Conservation (phyloP, 1,284 basidiomycete species). For the Amylostereum areolatum region DNA sequence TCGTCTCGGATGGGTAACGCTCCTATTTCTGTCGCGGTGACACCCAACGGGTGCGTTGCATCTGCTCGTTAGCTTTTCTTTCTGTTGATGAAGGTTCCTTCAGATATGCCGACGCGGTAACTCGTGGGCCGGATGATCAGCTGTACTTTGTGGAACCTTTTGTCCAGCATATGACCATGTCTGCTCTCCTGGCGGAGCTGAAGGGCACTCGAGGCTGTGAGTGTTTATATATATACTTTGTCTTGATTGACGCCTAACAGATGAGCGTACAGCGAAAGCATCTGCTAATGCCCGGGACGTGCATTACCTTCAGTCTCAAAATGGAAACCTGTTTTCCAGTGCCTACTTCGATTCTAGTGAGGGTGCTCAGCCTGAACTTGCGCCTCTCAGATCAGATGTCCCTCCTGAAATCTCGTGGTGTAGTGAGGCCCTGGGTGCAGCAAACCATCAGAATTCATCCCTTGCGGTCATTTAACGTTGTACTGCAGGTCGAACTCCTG, state of each 20-base stretch:
- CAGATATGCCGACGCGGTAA: conserved; percentile 78
- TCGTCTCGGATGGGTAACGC: conserved; percentile 44
- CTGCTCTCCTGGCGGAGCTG: conserved; percentile 42
- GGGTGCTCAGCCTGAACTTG: conserved; percentile 51
- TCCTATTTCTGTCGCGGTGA: conserved; percentile 70
- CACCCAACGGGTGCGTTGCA: conserved; percentile 67
- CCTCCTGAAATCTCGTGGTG: conserved; percentile 69
- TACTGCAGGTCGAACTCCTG: conserved; percentile 56
- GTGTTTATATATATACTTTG: no score
- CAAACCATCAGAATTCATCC: conserved; percentile 14
- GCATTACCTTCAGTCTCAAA: conserved; percentile 84
- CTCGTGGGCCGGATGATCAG: conserved; percentile 43
- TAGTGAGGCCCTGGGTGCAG: conserved; percentile 67
- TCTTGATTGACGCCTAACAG: no score
- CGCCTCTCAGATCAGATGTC: conserved; percentile 53
- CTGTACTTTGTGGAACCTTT: conserved; percentile 78
- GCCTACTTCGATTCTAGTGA: conserved; percentile 31
- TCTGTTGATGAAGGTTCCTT: background rate
- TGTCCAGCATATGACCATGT: conserved; percentile 62
- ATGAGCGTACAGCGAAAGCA: no score
- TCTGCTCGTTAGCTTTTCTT: conserved; percentile 2
- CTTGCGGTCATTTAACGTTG: background rate
- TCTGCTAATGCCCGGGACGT: conserved; percentile 31
- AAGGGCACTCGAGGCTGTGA: background rate
- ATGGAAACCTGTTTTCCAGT: conserved; percentile 74